These are phyloP conservation scores for Plantago coronopus DNA, from an alignment of 305 asterid genomes.

Conservation along the genomic window DNA sequence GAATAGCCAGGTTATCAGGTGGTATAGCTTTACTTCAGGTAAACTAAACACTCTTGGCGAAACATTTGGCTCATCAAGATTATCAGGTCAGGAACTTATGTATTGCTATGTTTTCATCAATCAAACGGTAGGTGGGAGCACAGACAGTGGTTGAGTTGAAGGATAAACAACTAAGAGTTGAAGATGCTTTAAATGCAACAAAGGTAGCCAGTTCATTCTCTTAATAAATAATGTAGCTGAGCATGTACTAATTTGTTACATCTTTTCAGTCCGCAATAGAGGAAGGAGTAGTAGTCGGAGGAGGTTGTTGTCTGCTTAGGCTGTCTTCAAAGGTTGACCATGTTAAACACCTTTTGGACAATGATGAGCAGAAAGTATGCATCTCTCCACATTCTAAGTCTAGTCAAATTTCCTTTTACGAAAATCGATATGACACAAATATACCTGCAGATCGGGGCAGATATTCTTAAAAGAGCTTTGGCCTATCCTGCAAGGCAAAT, in stretches of 20 bases:
- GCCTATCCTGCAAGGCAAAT: slow-evolving; percentile 75
- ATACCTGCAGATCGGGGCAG: slow-evolving; percentile 71
- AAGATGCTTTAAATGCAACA: slow-evolving; percentile 86
- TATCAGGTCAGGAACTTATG: neutral
- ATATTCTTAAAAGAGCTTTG: slow-evolving; percentile 63
- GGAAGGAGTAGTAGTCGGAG: slow-evolving; percentile 88
- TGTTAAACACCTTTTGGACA: slow-evolving; percentile 49
- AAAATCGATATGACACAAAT: neutral
- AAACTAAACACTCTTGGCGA: slow-evolving; percentile 14
- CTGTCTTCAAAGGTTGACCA: slow-evolving; percentile 54
- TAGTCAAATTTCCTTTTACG: neutral
- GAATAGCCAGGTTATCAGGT: slow-evolving; percentile 80
- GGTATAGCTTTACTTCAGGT: slow-evolving; percentile 80
- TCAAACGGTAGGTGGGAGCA: slow-evolving; percentile 60
- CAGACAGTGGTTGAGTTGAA: slow-evolving; percentile 71
- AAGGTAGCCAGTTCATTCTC: slow-evolving; percentile 45
- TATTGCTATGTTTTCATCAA: slow-evolving; percentile 2
- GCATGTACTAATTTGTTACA: neutral
- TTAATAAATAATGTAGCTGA: neutral
- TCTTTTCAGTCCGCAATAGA: slow-evolving; percentile 62
- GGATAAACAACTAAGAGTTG: slow-evolving; percentile 74
- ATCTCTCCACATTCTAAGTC: neutral
- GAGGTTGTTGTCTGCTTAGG: slow-evolving; percentile 74
- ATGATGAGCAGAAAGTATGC: slow-evolving; percentile 64
- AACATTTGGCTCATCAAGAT: neutral